Evolutionary conservation across 108 stramenopile genomes (phyloP), one percentile per base, ranked within the genome.

Genomic region (Bacterosira constricta): DNA sequence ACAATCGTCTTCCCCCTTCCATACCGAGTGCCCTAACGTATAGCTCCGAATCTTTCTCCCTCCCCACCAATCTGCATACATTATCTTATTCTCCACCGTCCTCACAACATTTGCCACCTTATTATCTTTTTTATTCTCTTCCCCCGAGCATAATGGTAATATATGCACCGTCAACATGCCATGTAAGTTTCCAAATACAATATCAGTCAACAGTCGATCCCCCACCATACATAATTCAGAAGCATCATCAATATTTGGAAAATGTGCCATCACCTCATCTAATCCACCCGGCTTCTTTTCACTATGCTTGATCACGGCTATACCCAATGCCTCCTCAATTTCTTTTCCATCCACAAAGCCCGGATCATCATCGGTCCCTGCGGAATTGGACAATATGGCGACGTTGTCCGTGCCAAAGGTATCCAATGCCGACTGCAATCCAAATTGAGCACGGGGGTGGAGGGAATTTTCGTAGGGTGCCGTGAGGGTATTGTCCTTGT

Each of bases 401-500:
- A 96, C 90, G 27, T 85, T 84, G 1, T 81, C 62, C 7, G 38
- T 53, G 13, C 95, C 93, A 72, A 97, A 97, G 1, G 75, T 81
- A 23, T 88, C 77, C 21, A 88, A 46, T 39, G 94, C 96, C 17
- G 58, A 64, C 62, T 84, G 66, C 8, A 94, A 51, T 25, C 91
- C 96, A 6, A n/a, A 27, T 15, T 60, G 52, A 8, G 89, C 92
- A 18, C 69, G 56, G 2, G 80, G 80, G 58, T 97, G 97, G 32
- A 92, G 60, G 17, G 31, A 65, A 57, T 79, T 89, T 52, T 67
- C 88, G 67, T 97, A 97, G 34, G 97, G 97, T 10, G 93, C 91
- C 8, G 97, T 97, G 57, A 97, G 72, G 9, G 97, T 97, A 64
- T 97, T 97, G 81, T 97, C 97, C 70, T 97, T 96, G 79, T 96